Base-by-base conservation (phyloP, 2,329 filamentous ascomycete species). In the Ascocoryne sarcoides region DNA sequence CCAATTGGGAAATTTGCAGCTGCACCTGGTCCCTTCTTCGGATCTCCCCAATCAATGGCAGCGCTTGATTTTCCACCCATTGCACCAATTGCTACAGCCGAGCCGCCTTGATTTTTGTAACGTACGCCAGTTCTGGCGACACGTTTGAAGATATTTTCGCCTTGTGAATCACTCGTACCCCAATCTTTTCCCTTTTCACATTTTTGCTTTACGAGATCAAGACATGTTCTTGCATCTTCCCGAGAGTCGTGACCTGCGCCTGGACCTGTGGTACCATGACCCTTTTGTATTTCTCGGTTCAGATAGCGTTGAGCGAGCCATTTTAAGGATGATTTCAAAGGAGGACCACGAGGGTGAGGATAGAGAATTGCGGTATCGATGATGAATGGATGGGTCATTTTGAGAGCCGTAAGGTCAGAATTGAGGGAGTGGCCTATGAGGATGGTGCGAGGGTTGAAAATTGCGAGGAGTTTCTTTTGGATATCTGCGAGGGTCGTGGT, bases 181-280 rank as follows among this genome's bases (percentile, higher is more conserved):
- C 89, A 98, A 17, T 70, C 64, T 49, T 84, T 84, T 30, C 92
- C 92, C 63, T 85, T 92, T 61, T 96, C 89, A 60, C 90, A 95
- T 62, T 98, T 98, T 58, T 90, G 82, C 62, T 92, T 94, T 35
- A 96, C 79, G 2, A 98, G 79, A 55, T 96, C 89, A 10, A 98
- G 78, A 49, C 88, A 93, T 2, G 92, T 88, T 49, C 75, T 80
- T 10, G 92, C 88, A 60, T 98, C 92, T 62, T 98, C 92, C 47
- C 95, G 74, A 43, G 85, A 92, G 68, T 96, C 82, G 60, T 98
- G 92, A 12, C 92, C 92, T 12, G 60, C 60, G 12, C 71, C 69
- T 32, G 56, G 49, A 29, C 58, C 58, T 23, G 47, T 54, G 12
- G 69, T 68, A 37, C 82, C 83, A 48, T 70, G 65, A 32, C 79